These are phyloP conservation scores for Lagenidium sp. DNA, from an alignment of 352 stramenopile genomes.

Conservation along the genomic window DNA sequence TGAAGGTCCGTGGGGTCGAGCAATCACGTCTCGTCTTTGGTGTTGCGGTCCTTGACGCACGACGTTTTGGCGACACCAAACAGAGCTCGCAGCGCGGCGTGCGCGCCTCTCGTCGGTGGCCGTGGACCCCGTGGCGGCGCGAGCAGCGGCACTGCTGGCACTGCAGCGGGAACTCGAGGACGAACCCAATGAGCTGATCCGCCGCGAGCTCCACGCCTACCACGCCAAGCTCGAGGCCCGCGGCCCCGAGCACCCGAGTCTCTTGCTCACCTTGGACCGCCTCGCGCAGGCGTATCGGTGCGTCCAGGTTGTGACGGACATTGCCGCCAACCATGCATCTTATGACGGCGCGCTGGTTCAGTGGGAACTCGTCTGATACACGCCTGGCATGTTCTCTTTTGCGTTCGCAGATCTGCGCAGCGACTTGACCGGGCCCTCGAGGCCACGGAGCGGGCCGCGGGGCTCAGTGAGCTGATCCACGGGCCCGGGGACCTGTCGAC, in stretches of 20 bases:
- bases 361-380: too few relatives aligned
- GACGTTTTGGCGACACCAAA: too few relatives aligned
- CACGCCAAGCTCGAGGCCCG: slow-evolving; percentile 33
- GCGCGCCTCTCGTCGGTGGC: not conserved
- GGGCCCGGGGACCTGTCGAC: slow-evolving; percentile 23
- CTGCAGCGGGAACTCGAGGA: slow-evolving; percentile 13
- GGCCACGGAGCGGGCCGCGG: slow-evolving; percentile 28
- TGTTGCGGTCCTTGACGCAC: too few relatives aligned
- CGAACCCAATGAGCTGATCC: slow-evolving; percentile 23
- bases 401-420: not conserved
- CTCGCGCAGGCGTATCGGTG: slow-evolving; percentile 9
- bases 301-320: too few relatives aligned
- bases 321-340: too few relatives aligned
- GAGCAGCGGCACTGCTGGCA: slow-evolving; percentile 4
- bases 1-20: slow-evolving; percentile 30
- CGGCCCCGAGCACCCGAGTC: slow-evolving; percentile 26
- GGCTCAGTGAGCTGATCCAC: slow-evolving; percentile 27
- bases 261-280: slow-evolving; percentile 34
- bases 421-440: slow-evolving; percentile 19
- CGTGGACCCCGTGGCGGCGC: not conserved
- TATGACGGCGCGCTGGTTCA: too few relatives aligned
- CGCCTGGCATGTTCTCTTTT: too few relatives aligned
- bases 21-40: too few relatives aligned
- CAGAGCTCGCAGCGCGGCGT: slow-evolving; percentile 6
- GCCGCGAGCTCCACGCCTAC: slow-evolving; percentile 42